Conservation (phyloP, 106 monocot genomes). For the Hemerocallis citrina region DNA sequence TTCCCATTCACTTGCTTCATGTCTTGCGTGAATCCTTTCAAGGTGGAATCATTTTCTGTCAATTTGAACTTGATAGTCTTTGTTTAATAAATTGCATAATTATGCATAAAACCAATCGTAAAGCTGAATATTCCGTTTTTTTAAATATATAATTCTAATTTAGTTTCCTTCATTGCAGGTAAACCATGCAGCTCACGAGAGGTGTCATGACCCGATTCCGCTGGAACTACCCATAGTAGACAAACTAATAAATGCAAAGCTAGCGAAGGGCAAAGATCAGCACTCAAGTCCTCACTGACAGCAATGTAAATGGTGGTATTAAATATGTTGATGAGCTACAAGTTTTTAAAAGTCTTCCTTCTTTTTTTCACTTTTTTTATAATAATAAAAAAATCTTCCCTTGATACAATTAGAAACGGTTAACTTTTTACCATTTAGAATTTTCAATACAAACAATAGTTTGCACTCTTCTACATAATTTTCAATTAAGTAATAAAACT, state of each 20-base stretch:
- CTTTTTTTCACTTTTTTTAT: too few relatives aligned
- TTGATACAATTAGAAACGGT: too few relatives aligned
- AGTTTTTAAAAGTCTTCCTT: too few relatives aligned
- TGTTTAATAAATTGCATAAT: background rate
- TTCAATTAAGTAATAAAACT: too few relatives aligned
- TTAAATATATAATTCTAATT: background rate
- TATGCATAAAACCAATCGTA: background rate
- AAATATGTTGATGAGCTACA: too few relatives aligned
- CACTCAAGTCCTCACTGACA: constrained; percentile 13
- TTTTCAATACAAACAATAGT: too few relatives aligned
- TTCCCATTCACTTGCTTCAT: background rate
- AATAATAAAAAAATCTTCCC: too few relatives aligned
- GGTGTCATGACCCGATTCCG: constrained; percentile 91
- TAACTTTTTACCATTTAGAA: too few relatives aligned
- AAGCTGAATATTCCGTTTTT: too few relatives aligned
- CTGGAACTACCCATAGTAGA: constrained; percentile 84
- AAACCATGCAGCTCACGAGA: constrained; percentile 80
- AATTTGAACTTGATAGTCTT: background rate
- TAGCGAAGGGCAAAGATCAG: constrained; percentile 63
- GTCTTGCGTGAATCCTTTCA: background rate
- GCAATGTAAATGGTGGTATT: background rate
- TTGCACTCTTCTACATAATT: too few relatives aligned
- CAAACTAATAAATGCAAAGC: constrained; percentile 71
- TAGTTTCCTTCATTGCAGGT: constrained; percentile 35
- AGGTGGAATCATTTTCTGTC: background rate